phyloP scores from a whole-genome alignment of 495 filamentous ascomycete genomes.

The Xylaria cubensis region DNA sequence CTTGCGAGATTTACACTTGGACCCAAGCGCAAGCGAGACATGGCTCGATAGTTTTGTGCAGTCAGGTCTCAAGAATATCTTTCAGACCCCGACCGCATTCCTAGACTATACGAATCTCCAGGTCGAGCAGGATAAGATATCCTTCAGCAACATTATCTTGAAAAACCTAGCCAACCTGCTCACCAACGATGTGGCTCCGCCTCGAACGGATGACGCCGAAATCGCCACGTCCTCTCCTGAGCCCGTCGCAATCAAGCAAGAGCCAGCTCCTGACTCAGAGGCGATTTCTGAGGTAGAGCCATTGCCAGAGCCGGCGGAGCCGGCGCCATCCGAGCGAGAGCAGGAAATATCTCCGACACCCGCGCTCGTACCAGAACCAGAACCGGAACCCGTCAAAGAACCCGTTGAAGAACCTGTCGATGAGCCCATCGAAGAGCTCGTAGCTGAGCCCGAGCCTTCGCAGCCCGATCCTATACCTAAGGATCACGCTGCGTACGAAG shows the following conservation, averaged over 20 bases:
- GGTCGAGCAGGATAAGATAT: slow-evolving; percentile 15
- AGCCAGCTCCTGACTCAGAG: background rate
- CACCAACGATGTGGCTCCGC: background rate
- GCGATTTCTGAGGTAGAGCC: slow-evolving; percentile 3
- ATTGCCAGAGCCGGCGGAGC: background rate
- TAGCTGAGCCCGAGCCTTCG: background rate
- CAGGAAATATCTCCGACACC: background rate
- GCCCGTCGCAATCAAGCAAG: background rate
- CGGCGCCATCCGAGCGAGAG: background rate
- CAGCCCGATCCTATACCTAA: background rate
- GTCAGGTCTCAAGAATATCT: slow-evolving; percentile 25
- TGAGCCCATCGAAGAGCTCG: background rate
- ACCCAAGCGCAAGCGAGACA: slow-evolving; percentile 23
- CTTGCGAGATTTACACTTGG: slow-evolving; percentile 32
- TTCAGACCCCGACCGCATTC: slow-evolving; percentile 15
- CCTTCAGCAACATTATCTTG: slow-evolving; percentile 24
- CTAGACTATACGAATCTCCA: slow-evolving; percentile 11
- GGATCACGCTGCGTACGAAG: background rate
- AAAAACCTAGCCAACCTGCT: slow-evolving; percentile 21
- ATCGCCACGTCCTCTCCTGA: background rate
- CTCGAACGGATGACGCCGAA: background rate
- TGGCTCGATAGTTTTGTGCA: slow-evolving; percentile 36
- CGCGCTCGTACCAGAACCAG: background rate
- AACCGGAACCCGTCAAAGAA: background rate
- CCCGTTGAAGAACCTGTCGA: background rate